Percentiles rank a stretch among this genome's conserved stretches.
These are phyloP conservation scores for Thraustochytrium striatum DNA, from an alignment of 352 stramenopile species.

Conservation along the genomic window DNA sequence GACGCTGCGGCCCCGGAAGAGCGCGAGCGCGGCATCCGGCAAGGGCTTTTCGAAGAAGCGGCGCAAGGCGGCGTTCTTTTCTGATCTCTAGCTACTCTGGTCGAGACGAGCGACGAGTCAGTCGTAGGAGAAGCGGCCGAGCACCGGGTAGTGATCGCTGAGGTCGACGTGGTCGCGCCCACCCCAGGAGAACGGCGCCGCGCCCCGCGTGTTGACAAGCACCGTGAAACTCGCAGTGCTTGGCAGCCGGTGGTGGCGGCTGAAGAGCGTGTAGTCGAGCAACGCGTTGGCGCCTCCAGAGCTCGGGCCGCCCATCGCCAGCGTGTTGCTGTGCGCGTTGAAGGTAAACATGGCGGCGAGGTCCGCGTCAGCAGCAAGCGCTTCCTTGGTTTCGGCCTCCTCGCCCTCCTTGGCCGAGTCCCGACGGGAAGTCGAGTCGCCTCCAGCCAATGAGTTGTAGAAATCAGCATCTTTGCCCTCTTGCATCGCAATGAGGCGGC, in stretches of 20 bases:
- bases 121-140: conserved; percentile 1
- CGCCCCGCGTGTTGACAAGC: background rate
- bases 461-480: too few relatives aligned
- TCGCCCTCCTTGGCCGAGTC: background rate
- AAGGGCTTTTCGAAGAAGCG: background rate
- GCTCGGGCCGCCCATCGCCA: background rate
- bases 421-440: too few relatives aligned
- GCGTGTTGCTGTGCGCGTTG: background rate
- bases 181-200: background rate
- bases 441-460: too few relatives aligned
- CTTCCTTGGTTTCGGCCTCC: background rate
- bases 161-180: background rate
- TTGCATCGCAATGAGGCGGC: too few relatives aligned
- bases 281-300: background rate
- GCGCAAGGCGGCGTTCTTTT: background rate
- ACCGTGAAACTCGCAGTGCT: background rate
- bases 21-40: background rate
- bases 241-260: background rate
- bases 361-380: background rate
- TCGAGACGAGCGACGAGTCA: background rate
- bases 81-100: background rate
- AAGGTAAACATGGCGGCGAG: background rate
- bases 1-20: too few relatives aligned
- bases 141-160: conserved; percentile 2
- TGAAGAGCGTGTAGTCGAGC: background rate